Conservation (phyloP, 2,329 filamentous ascomycete species). For the Spiromastix sp. region DNA sequence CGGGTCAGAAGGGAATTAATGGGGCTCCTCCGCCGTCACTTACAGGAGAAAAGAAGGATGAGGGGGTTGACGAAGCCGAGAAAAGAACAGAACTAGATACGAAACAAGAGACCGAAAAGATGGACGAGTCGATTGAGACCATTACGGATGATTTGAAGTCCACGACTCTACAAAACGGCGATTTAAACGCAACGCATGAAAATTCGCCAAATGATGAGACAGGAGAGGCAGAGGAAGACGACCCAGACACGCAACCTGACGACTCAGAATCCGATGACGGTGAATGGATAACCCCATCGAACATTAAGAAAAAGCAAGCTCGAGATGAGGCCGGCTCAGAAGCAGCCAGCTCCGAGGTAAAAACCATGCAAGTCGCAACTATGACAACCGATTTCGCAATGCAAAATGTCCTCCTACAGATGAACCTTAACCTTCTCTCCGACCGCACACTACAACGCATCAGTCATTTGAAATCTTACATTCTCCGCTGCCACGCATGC, state of each 20-base stretch:
- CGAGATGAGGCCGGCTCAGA: slow-evolving; percentile 47
- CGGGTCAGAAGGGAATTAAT: slow-evolving; percentile 69
- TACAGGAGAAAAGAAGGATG: slow-evolving; percentile 13
- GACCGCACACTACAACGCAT: slow-evolving; percentile 64
- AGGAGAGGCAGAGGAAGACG: slow-evolving; percentile 14
- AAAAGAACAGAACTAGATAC: slow-evolving; percentile 9
- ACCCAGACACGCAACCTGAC: slow-evolving; percentile 21
- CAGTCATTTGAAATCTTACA: slow-evolving; percentile 74
- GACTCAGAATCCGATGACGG: slow-evolving; percentile 44
- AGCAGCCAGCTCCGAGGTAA: slow-evolving; percentile 43
- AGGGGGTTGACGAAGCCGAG: slow-evolving; percentile 11
- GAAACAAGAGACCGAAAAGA: slow-evolving; percentile 26
- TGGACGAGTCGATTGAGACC: slow-evolving; percentile 17
- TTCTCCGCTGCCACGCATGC: slow-evolving; percentile 88
- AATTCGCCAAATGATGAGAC: slow-evolving; percentile 9
- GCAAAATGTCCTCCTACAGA: slow-evolving; percentile 91
- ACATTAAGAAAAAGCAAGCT: slow-evolving; percentile 74
- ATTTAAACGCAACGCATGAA: slow-evolving; percentile 4
- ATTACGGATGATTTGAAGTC: slow-evolving; percentile 21
- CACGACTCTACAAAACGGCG: slow-evolving; percentile 17
- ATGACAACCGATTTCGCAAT: slow-evolving; percentile 95
- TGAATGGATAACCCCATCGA: slow-evolving; percentile 90
- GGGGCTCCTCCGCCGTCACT: slow-evolving; percentile 46
- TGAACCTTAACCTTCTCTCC: slow-evolving; percentile 85
- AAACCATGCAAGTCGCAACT: slow-evolving; percentile 73